Evolutionary conservation across 805 yeast genomes (phyloP).

Genomic region (Ogataea dorogensis): DNA sequence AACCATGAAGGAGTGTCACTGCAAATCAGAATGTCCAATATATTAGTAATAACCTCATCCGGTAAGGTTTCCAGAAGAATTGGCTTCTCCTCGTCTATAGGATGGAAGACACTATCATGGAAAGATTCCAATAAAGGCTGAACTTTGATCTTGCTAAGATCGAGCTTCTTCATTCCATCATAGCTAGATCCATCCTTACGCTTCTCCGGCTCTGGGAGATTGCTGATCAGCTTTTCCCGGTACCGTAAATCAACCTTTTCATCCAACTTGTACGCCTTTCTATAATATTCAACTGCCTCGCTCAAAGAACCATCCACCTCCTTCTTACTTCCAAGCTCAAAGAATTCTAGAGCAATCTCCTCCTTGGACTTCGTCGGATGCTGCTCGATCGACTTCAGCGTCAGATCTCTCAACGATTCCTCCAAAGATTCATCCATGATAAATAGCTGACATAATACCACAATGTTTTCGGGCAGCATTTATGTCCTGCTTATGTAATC

Average conservation of each 20-base stretch:
- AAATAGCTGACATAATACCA: no score
- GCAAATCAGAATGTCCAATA: slow-evolving; percentile 47
- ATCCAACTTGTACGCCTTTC: slow-evolving; percentile 65
- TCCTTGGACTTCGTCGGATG: slow-evolving; percentile 33
- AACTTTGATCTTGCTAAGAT: slow-evolving; percentile 44
- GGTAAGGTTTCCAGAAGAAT: slow-evolving; percentile 48
- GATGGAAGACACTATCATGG: slow-evolving; percentile 27
- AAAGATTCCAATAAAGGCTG: slow-evolving; percentile 39
- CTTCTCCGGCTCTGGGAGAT: slow-evolving; percentile 21
- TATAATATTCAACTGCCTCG: slow-evolving; percentile 75
- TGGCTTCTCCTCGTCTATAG: slow-evolving; percentile 35
- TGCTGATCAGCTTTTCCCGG: slow-evolving; percentile 47
- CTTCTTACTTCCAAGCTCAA: slow-evolving; percentile 68
- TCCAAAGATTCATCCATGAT: slow-evolving; percentile 26
- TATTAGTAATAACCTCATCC: slow-evolving; percentile 53
- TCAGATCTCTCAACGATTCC: slow-evolving; percentile 22
- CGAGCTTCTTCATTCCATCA: slow-evolving; percentile 28
- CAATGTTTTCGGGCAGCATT: background rate
- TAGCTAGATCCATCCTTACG: slow-evolving; percentile 17
- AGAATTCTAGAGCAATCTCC: slow-evolving; percentile 55
- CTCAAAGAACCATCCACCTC: slow-evolving; percentile 74
- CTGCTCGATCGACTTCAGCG: slow-evolving; percentile 25
- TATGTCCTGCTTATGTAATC: slow-evolving; percentile 2
- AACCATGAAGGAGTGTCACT: slow-evolving; percentile 65
- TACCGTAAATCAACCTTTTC: slow-evolving; percentile 65